These are phyloP conservation scores for Stipa capillata DNA, from an alignment of 176 grass and related monocot species.

Conservation along the genomic window DNA sequence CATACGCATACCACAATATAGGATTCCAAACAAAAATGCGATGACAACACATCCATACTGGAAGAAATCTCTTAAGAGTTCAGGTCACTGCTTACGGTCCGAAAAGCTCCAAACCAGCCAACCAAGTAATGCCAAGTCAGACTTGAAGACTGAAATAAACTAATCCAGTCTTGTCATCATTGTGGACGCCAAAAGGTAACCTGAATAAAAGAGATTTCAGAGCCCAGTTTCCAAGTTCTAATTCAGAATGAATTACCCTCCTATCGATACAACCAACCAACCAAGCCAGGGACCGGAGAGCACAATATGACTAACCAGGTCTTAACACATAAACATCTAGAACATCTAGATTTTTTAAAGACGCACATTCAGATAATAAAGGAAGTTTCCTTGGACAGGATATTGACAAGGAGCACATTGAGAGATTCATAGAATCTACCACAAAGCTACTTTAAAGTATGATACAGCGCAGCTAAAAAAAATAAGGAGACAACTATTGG, in stretches of 20 bases:
- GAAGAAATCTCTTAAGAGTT: no score
- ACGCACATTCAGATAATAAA: background rate
- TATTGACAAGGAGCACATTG: background rate
- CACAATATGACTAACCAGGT: background rate
- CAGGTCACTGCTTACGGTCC: background rate
- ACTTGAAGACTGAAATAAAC: background rate
- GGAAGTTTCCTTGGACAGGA: no score
- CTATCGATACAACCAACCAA: background rate
- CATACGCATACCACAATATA: no score
- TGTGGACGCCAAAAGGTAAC: slow-evolving; percentile 2
- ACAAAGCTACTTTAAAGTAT: background rate
- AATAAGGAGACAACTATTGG: background rate
- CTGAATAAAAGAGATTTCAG: slow-evolving; percentile 6
- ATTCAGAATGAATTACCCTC: background rate
- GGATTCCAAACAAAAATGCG: background rate
- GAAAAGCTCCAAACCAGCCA: background rate
- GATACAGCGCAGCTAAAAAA: background rate
- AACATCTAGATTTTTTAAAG: background rate
- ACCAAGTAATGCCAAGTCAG: background rate
- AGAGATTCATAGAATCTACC: background rate
- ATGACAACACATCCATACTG: background rate
- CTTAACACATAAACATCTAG: no score
- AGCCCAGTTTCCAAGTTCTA: background rate
- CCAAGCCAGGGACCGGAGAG: background rate
- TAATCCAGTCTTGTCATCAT: background rate